phyloP scores from a whole-genome alignment of 192 early-diverging fungal genomes.

The Dispira simplex region DNA sequence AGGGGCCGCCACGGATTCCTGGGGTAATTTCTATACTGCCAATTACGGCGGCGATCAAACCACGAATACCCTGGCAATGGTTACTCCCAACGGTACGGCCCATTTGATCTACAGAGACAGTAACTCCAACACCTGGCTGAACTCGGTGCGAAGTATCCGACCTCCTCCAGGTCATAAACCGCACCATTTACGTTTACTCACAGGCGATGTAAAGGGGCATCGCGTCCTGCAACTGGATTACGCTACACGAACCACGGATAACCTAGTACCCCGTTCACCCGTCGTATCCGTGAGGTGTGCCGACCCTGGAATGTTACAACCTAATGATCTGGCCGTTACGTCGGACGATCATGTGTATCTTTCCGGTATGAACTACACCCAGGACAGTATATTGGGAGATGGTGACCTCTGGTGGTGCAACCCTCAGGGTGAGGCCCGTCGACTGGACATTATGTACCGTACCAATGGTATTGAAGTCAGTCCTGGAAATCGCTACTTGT shows the following conservation, averaged over 20 bases:
- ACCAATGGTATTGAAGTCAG: slow-evolving; percentile 41
- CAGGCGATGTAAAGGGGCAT: slow-evolving; percentile 23
- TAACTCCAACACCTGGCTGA: slow-evolving; percentile 20
- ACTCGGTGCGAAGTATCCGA: slow-evolving; percentile 27
- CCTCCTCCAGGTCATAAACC: slow-evolving; percentile 6
- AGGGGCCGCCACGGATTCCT: slow-evolving; percentile 31
- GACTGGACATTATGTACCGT: slow-evolving; percentile 22
- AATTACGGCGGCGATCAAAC: slow-evolving; percentile 14
- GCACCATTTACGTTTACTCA: slow-evolving; percentile 15
- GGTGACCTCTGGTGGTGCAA: slow-evolving; percentile 35
- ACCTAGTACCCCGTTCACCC: slow-evolving; percentile 11
- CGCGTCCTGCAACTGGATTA: slow-evolving; percentile 19
- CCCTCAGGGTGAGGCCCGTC: slow-evolving; percentile 16
- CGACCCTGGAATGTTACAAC: slow-evolving; percentile 20
- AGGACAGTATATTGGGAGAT: slow-evolving; percentile 20
- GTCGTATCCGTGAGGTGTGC: slow-evolving; percentile 16
- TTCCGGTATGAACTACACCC: slow-evolving; percentile 27
- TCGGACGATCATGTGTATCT: slow-evolving; percentile 20
- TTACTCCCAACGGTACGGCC: slow-evolving; percentile 15
- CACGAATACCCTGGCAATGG: slow-evolving; percentile 11
- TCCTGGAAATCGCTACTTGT: slow-evolving; percentile 32
- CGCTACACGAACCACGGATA: background rate
- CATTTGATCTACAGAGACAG: slow-evolving; percentile 16
- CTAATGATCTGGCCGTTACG: slow-evolving; percentile 32
- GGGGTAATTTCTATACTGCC: slow-evolving; percentile 30